Evolutionary conservation across 352 stramenopile species (phyloP).

Genomic region (Elongisporangium prolatum): DNA sequence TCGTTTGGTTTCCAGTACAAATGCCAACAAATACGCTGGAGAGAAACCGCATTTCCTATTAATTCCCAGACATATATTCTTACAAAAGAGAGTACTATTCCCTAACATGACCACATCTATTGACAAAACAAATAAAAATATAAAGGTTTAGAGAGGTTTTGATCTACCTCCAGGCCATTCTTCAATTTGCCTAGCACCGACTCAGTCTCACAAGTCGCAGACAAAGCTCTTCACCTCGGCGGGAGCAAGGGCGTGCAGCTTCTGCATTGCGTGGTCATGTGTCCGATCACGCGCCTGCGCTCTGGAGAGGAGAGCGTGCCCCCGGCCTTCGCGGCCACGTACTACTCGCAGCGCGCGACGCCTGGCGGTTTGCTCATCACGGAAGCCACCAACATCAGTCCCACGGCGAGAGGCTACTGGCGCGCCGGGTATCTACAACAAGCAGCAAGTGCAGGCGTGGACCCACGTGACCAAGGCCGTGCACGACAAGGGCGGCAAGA

Average conservation of each 20-base stretch:
- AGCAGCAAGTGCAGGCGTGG: constrained; percentile 44
- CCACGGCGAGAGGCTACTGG: constrained; percentile 15
- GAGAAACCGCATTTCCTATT: constrained; percentile 15
- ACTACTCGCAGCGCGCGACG: constrained; percentile 37
- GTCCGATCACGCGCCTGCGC: constrained; percentile 29
- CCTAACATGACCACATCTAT: no score
- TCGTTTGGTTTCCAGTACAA: constrained; percentile 20
- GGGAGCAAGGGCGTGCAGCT: constrained; percentile 18
- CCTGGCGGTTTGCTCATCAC: constrained; percentile 35
- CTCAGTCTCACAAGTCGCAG: constrained; percentile 5
- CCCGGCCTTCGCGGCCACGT: constrained; percentile 17
- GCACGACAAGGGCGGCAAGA: constrained; percentile 67
- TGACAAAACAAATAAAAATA: no score
- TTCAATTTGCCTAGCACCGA: constrained; percentile 2
- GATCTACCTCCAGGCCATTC: constrained; percentile 3
- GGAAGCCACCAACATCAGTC: constrained; percentile 36
- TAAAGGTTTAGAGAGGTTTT: no score
- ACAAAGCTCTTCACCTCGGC: constrained; percentile 26
- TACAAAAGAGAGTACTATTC: no score
- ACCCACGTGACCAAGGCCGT: constrained; percentile 54
- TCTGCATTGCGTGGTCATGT: constrained; percentile 39
- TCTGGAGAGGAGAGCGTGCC: constrained; percentile 15
- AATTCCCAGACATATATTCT: no score
- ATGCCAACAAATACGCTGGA: constrained; percentile 13
- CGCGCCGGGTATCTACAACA: constrained; percentile 35